Evolutionary conservation across 192 early-diverging fungal species (phyloP).

Genomic region (Helicostylum pulchrum): DNA sequence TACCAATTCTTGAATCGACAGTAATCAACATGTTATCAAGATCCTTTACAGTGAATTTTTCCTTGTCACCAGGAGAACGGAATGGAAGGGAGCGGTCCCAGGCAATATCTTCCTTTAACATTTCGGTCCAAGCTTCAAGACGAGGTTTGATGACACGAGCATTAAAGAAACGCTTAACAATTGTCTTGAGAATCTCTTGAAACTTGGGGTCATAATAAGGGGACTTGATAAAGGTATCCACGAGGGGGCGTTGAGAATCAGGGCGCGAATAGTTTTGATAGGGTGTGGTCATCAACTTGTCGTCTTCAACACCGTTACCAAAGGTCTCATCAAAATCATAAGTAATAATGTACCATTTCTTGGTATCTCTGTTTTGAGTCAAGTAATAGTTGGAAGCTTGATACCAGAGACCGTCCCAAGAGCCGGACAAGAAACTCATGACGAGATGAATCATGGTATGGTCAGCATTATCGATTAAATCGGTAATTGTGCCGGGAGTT

Average conservation of each 20-base stretch:
- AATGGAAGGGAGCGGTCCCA: conserved; percentile 34
- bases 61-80: conserved; percentile 20
- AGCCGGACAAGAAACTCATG: conserved; percentile 36
- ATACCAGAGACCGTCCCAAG: conserved; percentile 38
- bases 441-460: conserved; percentile 37
- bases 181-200: conserved; percentile 37
- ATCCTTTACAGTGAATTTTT: conserved; percentile 10
- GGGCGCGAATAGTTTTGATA: conserved; percentile 34
- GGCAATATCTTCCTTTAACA: conserved; percentile 40
- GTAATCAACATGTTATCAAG: conserved; percentile 20
- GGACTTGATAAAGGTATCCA: conserved; percentile 22
- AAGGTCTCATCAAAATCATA: conserved; percentile 44
- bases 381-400: conserved; percentile 38
- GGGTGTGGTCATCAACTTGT: conserved; percentile 21
- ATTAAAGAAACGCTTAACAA: conserved; percentile 39
- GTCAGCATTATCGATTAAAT: neutral
- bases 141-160: conserved; percentile 31
- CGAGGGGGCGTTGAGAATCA: conserved; percentile 29
- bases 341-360: conserved; percentile 38
- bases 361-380: conserved; percentile 30
- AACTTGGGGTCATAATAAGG: conserved; percentile 35
- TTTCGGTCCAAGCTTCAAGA: conserved; percentile 32
- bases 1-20: conserved; percentile 17
- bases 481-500: neutral
- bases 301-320: conserved; percentile 28